Base-by-base conservation (phyloP, 805 yeast genomes). In the Starmerella bacillaris region DNA sequence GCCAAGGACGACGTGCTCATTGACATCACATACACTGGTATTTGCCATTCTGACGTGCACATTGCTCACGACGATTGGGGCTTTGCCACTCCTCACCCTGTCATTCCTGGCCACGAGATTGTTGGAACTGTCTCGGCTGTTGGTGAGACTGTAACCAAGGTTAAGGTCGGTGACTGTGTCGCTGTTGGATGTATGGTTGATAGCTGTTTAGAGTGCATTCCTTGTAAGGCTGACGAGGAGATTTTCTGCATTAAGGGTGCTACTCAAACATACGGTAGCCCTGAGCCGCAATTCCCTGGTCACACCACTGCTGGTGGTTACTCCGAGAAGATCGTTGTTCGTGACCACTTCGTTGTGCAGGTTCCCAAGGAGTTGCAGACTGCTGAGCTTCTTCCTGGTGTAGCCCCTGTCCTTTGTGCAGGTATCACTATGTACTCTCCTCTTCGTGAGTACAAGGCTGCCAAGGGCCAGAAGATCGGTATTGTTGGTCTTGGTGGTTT, bases 331-430 rank as follows among this genome's bases (percentile, higher is more conserved):
- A 33, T 43, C 16, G 41, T 43, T 5, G 70, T 72, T 33, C 67
- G 71, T 53, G 78, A 74, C 51, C 61, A 65, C 39, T 71, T 72
- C 51, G 74, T 64, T 3, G 64, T 76, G 58, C 70, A 71, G 34
- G 68, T 77, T 38, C 84, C 84, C 31, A 69, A 67, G 12, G 54
- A 46, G 7, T 46, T 72, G 26, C 60, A 65, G 28, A 59, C 68
- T 30, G 67, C 40, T 5, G 41, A 38, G 20, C 30, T 32, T 14
- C 27, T 38, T 15, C 16, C 61, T 27, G 58, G 63, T 21, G 80
- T 70, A 20, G 82, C 82, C 3, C 83, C 84, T 34, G 58, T 77
- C 58, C 57, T 74, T 59, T 76, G 86, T 60, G 86, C 80, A 40
- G 86, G 86, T 39, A 59, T 74, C 51, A 76, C 86, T 12, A 74